phyloP scores from a whole-genome alignment of 768 basidiomycete species.

The Tricholoma sp. region DNA sequence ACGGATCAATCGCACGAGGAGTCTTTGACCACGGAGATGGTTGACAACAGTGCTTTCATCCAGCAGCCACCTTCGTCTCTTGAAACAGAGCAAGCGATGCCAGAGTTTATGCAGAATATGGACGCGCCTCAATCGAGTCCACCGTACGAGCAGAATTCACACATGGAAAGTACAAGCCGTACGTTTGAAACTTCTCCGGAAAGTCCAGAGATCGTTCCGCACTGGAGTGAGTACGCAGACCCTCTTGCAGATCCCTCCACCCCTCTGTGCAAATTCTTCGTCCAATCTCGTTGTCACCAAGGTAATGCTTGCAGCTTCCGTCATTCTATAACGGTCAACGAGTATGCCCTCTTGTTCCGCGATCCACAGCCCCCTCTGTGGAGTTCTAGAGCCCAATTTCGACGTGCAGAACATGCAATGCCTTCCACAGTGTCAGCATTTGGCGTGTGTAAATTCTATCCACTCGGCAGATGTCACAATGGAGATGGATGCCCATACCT shows the following conservation, averaged over 20 bases:
- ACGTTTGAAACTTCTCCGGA: constrained; percentile 13
- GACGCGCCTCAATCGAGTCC: neutral
- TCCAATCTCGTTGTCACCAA: constrained; percentile 29
- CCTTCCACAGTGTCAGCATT: constrained; percentile 9
- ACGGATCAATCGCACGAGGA: neutral
- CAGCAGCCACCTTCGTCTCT: neutral
- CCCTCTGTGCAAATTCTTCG: constrained; percentile 37
- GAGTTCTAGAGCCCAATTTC: constrained; percentile 6
- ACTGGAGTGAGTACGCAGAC: constrained; percentile 42
- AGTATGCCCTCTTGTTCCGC: constrained; percentile 34
- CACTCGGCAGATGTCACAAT: constrained; percentile 34
- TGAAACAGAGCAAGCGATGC: neutral
- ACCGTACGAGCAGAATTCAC: neutral
- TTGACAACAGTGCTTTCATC: neutral
- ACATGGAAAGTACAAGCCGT: constrained; percentile 7
- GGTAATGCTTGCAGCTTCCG: constrained; percentile 32
- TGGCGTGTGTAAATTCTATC: constrained; percentile 29
- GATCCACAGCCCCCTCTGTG: constrained; percentile 32
- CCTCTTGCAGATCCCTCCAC: constrained; percentile 26
- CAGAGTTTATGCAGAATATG: neutral
- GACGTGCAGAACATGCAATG: neutral
- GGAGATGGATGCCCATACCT: constrained; percentile 31
- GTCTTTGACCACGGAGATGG: neutral
- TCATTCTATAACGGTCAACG: constrained; percentile 34
- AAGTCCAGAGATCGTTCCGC: constrained; percentile 19